Conservation (phyloP, 1,139 yeast species). For the Sugiyamaella xylanicola region DNA sequence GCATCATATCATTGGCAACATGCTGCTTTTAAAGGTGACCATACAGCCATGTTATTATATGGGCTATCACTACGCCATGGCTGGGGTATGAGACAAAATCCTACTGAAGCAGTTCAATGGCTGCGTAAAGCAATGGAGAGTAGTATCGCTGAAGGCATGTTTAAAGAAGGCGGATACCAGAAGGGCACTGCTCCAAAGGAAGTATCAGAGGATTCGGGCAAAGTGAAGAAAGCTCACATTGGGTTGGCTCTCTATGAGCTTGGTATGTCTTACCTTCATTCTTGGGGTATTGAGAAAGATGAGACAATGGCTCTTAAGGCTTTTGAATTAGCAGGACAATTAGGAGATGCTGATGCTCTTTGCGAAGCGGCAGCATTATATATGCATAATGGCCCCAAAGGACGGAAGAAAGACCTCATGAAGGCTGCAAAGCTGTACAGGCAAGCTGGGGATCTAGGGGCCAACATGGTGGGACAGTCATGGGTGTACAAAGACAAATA, state of each 20-base stretch:
- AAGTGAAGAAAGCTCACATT: conserved; percentile 39
- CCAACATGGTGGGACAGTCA: conserved; percentile 65
- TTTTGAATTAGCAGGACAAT: conserved; percentile 65
- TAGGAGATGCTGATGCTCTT: conserved; percentile 74
- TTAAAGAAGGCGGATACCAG: conserved; percentile 15
- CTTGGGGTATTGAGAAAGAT: conserved; percentile 60
- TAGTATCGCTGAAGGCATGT: conserved; percentile 26
- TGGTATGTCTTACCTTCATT: conserved; percentile 61
- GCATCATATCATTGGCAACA: conserved; percentile 69
- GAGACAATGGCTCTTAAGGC: conserved; percentile 61
- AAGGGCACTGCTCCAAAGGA: conserved; percentile 7
- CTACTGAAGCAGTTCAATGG: conserved; percentile 62
- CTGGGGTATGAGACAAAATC: conserved; percentile 67
- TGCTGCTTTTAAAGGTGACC: conserved; percentile 61
- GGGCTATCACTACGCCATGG: conserved; percentile 72
- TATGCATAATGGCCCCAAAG: conserved; percentile 56
- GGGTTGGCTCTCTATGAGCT: conserved; percentile 57
- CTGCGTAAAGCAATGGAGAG: conserved; percentile 52
- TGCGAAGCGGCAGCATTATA: conserved; percentile 71
- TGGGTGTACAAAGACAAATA: conserved; percentile 82
- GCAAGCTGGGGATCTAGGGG: conserved; percentile 65
- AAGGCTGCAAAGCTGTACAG: conserved; percentile 76
- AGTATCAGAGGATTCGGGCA: conserved; percentile 22
- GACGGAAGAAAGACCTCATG: conserved; percentile 58
- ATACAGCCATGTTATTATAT: conserved; percentile 71